Percentiles rank a stretch among this genome's conserved stretches.
Conservation (phyloP, 2,329 filamentous ascomycete species). For the Ophiocordyceps camponoti-rufipedis region DNA sequence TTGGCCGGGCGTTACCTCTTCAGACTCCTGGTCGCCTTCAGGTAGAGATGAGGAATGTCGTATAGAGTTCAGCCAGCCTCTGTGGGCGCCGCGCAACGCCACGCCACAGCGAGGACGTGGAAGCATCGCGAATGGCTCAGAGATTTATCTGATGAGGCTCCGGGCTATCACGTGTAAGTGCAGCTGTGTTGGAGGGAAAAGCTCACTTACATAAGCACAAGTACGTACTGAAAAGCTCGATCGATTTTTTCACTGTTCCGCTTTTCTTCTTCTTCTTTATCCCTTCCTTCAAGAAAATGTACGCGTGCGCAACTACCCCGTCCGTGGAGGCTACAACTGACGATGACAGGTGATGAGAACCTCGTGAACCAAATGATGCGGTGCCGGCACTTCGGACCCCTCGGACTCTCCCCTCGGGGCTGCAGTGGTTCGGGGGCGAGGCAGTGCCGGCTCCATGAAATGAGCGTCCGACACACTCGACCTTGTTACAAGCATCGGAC, state of each 20-base stretch:
- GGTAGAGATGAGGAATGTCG: neutral
- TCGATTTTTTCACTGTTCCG: too few relatives aligned
- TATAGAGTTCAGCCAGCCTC: neutral
- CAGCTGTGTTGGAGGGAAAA: too few relatives aligned
- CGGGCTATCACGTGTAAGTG: too few relatives aligned
- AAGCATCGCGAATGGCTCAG: neutral
- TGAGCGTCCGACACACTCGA: slow-evolving; percentile 95
- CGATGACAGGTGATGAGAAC: slow-evolving; percentile 91
- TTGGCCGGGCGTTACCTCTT: neutral
- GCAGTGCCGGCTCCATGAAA: slow-evolving; percentile 62
- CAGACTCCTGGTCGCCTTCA: neutral
- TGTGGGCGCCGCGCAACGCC: neutral
- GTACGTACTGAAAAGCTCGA: too few relatives aligned
- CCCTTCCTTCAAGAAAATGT: slow-evolving; percentile 97
- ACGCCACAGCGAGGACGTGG: neutral
- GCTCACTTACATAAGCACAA: too few relatives aligned
- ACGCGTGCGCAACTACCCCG: neutral
- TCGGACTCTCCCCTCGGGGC: slow-evolving; percentile 74
- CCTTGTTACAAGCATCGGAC: slow-evolving; percentile 94
- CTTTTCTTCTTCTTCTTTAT: slow-evolving; percentile 28
- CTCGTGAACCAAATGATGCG: slow-evolving; percentile 83
- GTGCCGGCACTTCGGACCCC: slow-evolving; percentile 45
- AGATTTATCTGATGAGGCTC: neutral
- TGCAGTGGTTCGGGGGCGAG: slow-evolving; percentile 65
- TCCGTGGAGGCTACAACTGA: slow-evolving; percentile 5